Percentiles rank a stretch among this genome's conserved stretches.
These are phyloP conservation scores for Sutorius australiensis DNA, from an alignment of 768 basidiomycete species.

Conservation along the genomic window DNA sequence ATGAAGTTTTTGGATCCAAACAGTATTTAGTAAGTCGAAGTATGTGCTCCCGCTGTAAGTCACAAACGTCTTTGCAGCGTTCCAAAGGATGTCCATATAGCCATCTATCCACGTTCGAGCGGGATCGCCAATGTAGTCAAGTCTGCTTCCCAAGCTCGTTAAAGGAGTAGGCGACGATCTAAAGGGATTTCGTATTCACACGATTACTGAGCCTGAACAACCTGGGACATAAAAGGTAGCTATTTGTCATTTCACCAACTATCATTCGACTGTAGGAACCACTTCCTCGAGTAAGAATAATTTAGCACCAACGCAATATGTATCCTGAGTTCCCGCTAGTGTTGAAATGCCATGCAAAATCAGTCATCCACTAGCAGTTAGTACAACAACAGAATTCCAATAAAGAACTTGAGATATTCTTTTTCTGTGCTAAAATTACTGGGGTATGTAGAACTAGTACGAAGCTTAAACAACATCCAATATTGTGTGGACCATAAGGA, in stretches of 20 bases:
- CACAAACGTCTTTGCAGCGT: background rate
- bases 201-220: background rate
- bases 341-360: background rate
- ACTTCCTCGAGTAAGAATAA: background rate
- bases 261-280: too few relatives aligned
- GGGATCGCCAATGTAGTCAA: conserved; percentile 1
- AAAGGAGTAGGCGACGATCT: background rate
- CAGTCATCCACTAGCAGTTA: too few relatives aligned
- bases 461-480: too few relatives aligned
- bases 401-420: too few relatives aligned
- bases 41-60: background rate
- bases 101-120: conserved; percentile 1
- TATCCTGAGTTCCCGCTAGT: background rate
- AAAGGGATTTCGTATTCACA: background rate
- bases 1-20: conserved; percentile 6
- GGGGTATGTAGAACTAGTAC: too few relatives aligned
- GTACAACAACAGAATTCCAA: background rate
- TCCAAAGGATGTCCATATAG: conserved; percentile 1
- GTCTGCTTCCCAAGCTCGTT: background rate
- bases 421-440: too few relatives aligned
- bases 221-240: background rate
- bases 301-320: background rate
- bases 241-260: background rate
- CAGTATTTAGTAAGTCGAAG: conserved; percentile 2
- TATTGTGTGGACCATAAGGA: too few relatives aligned